These are phyloP conservation scores for Biancaea sappan DNA, from an alignment of 306 rosid genomes.

Conservation along the genomic window DNA sequence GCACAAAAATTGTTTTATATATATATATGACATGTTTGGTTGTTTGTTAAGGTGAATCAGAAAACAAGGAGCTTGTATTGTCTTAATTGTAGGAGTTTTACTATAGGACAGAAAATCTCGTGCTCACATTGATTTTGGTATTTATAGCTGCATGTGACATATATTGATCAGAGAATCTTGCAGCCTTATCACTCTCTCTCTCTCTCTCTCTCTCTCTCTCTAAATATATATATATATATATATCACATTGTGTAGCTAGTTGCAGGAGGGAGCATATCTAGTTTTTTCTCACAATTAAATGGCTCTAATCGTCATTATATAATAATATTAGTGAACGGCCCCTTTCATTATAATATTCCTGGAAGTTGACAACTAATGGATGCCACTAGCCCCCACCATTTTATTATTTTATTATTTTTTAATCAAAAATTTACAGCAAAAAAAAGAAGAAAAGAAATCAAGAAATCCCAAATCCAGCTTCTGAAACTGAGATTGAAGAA, in stretches of 20 bases:
- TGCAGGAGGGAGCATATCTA: slow-evolving; percentile 25
- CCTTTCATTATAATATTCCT: slow-evolving; percentile 16
- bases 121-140: slow-evolving; percentile 21
- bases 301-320: slow-evolving; percentile 31
- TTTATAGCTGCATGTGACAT: slow-evolving; percentile 50
- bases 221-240: too few relatives aligned
- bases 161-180: slow-evolving; percentile 51
- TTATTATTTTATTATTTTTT: neutral
- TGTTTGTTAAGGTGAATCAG: too few relatives aligned
- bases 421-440: neutral
- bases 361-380: slow-evolving; percentile 30
- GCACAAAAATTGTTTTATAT: neutral
- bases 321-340: slow-evolving; percentile 6
- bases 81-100: slow-evolving; percentile 20
- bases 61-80: slow-evolving; percentile 35
- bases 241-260: neutral
- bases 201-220: too few relatives aligned
- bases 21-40: too few relatives aligned
- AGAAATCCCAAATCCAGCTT: slow-evolving; percentile 12
- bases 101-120: slow-evolving; percentile 26
- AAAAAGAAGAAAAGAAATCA: neutral
- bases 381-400: slow-evolving; percentile 38
- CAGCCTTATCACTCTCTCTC: neutral
- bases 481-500: neutral
- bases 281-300: slow-evolving; percentile 21